These are phyloP conservation scores for Metschnikowia chrysomelidarum DNA, from an alignment of 805 yeast species.

Conservation along the genomic window DNA sequence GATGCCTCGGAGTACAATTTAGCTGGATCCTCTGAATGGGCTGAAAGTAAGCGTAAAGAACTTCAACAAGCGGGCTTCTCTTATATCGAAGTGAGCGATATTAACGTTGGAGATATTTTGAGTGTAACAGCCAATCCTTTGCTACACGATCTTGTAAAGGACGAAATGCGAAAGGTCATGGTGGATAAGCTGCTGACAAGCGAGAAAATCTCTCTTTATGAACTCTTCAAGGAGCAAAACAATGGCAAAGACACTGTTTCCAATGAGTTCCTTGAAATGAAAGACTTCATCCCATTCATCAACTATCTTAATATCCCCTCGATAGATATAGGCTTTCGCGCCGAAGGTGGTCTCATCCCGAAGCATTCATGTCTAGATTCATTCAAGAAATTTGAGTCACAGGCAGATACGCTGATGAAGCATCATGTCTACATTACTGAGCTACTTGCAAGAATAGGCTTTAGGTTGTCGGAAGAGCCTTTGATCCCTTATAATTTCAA, in stretches of 20 bases:
- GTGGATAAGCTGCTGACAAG: constrained; percentile 5
- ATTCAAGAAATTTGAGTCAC: constrained; percentile 50
- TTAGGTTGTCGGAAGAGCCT: constrained; percentile 74
- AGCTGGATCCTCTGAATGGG: constrained; percentile 84
- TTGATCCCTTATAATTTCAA: constrained; percentile 65
- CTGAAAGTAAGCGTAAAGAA: constrained; percentile 52
- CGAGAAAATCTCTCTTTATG: constrained; percentile 23
- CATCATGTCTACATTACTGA: constrained; percentile 57
- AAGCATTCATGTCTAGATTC: constrained; percentile 62
- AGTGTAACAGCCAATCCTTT: constrained; percentile 65
- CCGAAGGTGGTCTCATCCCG: constrained; percentile 32
- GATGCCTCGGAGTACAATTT: constrained; percentile 78
- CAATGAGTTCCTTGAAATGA: constrained; percentile 41
- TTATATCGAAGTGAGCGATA: constrained; percentile 72
- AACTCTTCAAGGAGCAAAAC: constrained; percentile 25
- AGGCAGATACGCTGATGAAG: constrained; percentile 55
- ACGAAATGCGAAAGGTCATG: constrained; percentile 34
- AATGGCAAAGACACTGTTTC: constrained; percentile 25
- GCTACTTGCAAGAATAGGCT: constrained; percentile 48
- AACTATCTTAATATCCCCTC: constrained; percentile 67
- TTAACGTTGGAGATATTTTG: constrained; percentile 52
- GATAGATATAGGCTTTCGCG: constrained; percentile 53
- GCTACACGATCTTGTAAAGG: constrained; percentile 47
- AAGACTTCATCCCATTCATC: constrained; percentile 69
- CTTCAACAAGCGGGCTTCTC: constrained; percentile 62